Base-by-base conservation (phyloP, 345 rosid species). In the Aquilaria sinensis region DNA sequence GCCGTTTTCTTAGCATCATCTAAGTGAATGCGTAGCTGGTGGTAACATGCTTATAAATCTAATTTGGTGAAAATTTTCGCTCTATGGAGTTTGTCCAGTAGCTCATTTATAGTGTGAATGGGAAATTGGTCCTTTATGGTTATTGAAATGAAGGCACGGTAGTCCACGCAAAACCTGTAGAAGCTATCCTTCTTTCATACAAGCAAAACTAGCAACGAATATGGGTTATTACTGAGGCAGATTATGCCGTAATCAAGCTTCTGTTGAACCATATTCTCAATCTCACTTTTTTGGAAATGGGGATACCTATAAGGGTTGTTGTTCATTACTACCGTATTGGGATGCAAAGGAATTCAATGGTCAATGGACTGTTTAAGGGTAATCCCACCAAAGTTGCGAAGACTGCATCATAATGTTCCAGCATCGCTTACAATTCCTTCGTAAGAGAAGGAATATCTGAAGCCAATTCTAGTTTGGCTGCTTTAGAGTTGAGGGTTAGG, bases 171-270 rank as follows among this genome's bases (percentile, higher is more conserved):
- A 23, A 23, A 23, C 23, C 62, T 1, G 12, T 13, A 57, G 2
- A 46, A 13, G 6, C 54, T 31, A 14, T 59, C 64, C 57, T 58
- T 67, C 51, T 48, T 59, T 50, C 12, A 33, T 11, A 58, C 45
- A 11, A 67, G 43, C 2, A 67, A 9, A 7, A 58, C 45, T 29
- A 5, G 60, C 9, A 55, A 65, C 7, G 61, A 67, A 31, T 59
- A 67, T 0, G 31, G 71, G 12, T 64, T 67, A 0, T 31, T 37
- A 15, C 58, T 59, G 6, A 47, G 46, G 0, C 58, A 13, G n/a
- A 67, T 67, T 3, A 67, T n/a, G 2, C 47, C 60, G 11, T 1
- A 0, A 1, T 9, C 11, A 15, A 66, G 9, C 57, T 57, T 66
- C 8, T 48, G 49, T 10, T n/a, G 32, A 16, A 67, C 54, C 11